Conservation (phyloP, 2,329 filamentous ascomycete genomes). For the Byssoonygena ceratinophila region DNA sequence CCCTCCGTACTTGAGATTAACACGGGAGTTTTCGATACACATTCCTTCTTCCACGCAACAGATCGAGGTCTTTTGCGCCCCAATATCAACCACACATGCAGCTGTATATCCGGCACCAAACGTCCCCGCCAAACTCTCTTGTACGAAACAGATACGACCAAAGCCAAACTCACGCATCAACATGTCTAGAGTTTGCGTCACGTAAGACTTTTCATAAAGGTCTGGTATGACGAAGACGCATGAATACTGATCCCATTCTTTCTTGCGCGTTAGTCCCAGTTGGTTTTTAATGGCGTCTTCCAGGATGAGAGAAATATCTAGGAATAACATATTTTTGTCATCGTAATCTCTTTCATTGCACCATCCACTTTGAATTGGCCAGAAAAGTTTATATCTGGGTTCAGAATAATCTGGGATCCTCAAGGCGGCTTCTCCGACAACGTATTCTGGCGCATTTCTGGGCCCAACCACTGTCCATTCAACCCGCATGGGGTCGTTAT, state of each 20-base stretch:
- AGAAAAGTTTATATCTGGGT: constrained; percentile 83
- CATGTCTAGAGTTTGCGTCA: constrained; percentile 72
- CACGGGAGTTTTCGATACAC: constrained; percentile 82
- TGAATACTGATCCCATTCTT: constrained; percentile 80
- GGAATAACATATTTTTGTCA: constrained; percentile 66
- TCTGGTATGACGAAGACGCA: constrained; percentile 97
- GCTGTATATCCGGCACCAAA: constrained; percentile 93
- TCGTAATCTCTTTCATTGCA: constrained; percentile 84
- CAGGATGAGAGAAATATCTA: constrained; percentile 78
- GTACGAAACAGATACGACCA: constrained; percentile 79
- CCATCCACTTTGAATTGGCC: constrained; percentile 78
- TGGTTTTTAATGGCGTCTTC: constrained; percentile 81
- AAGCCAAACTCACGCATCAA: constrained; percentile 86
- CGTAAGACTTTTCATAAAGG: constrained; percentile 87
- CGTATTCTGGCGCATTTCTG: constrained; percentile 58
- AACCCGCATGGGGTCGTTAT: constrained; percentile 87
- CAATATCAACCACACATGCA: constrained; percentile 90
- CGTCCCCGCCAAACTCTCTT: constrained; percentile 87
- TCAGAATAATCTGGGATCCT: constrained; percentile 81
- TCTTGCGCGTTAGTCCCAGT: constrained; percentile 63
- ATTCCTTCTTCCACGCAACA: constrained; percentile 96
- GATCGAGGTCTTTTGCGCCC: constrained; percentile 93
- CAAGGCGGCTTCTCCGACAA: constrained; percentile 71
- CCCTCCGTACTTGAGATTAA: constrained; percentile 91
- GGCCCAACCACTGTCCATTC: constrained; percentile 81